Evolutionary conservation across 306 rosid species (phyloP).

Genomic region (Pueraria montana): DNA sequence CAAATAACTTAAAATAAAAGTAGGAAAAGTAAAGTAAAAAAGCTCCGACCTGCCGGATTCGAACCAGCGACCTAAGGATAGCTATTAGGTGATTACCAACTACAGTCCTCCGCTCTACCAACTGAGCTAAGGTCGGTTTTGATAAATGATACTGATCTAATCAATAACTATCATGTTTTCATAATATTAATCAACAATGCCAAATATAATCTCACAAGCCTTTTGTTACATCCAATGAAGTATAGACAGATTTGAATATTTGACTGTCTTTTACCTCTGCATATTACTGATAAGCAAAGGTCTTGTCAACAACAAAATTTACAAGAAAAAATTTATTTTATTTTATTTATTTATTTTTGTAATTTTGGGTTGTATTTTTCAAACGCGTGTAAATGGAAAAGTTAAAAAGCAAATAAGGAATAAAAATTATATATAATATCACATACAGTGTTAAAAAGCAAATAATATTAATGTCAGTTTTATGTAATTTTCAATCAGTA

Average conservation of each 20-base stretch:
- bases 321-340: neutral
- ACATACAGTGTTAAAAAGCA: neutral
- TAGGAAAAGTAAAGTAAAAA: neutral
- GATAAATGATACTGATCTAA: no score
- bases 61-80: slow-evolving; percentile 50
- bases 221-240: neutral
- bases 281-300: neutral
- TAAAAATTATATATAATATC: neutral
- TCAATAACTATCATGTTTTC: no score
- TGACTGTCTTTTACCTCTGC: no score
- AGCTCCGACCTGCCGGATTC: slow-evolving; percentile 52
- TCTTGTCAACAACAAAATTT: neutral
- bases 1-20: neutral
- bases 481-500: neutral
- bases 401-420: neutral
- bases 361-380: neutral
- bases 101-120: slow-evolving; percentile 58
- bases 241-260: no score
- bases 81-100: neutral
- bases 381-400: neutral
- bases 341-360: no score
- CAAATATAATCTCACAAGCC: neutral
- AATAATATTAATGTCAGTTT: neutral
- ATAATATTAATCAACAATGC: no score
- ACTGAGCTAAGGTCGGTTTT: slow-evolving; percentile 48